phyloP scores from a whole-genome alignment of 192 early-diverging fungal species.

The Backusella morwellensis region DNA sequence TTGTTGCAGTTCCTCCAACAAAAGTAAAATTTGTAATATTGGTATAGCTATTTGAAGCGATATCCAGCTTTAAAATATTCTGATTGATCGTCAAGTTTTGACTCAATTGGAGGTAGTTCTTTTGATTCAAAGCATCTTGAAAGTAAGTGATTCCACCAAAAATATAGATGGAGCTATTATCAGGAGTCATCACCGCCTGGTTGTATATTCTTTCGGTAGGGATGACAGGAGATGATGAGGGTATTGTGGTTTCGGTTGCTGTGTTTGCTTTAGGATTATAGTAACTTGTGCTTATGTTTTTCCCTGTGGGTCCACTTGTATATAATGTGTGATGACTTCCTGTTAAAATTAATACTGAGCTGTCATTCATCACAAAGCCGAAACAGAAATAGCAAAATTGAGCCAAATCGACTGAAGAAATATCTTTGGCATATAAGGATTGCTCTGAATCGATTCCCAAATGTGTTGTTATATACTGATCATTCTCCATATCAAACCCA shows the following conservation, averaged over 20 bases:
- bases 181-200: background rate
- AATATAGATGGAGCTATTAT: background rate
- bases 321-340: background rate
- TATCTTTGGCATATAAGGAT: background rate
- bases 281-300: background rate
- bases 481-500: background rate
- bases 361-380: background rate
- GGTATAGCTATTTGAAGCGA: background rate
- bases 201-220: background rate
- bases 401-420: background rate
- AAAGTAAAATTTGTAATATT: constrained; percentile 2
- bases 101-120: background rate
- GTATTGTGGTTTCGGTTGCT: background rate
- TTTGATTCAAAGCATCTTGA: background rate
- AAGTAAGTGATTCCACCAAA: background rate
- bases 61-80: background rate
- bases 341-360: background rate
- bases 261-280: background rate
- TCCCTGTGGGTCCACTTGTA: background rate
- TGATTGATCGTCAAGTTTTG: background rate
- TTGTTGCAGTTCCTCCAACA: background rate
- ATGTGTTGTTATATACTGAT: background rate
- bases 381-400: background rate
- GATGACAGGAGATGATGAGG: background rate
- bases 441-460: background rate